phyloP scores from a whole-genome alignment of 345 rosid genomes.

The Garcia nutans region DNA sequence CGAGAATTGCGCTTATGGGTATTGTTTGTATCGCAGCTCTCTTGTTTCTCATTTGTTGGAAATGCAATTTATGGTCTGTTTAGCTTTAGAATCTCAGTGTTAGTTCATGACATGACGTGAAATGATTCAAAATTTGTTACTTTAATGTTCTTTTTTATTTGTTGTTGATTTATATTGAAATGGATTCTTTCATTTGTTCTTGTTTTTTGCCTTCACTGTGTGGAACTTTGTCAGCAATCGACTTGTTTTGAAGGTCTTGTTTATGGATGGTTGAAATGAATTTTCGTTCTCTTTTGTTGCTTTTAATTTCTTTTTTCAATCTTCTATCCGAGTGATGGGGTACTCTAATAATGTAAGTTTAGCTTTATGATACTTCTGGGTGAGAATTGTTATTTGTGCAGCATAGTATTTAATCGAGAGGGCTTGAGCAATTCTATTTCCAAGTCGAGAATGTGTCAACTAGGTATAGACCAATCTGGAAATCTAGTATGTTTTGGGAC shows the following conservation, averaged over 20 bases:
- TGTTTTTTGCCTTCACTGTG: neutral
- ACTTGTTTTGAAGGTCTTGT: neutral
- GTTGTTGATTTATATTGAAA: neutral
- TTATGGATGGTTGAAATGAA: neutral
- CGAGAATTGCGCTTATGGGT: neutral
- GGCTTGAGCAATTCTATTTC: neutral
- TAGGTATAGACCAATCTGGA: neutral
- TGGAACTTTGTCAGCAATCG: neutral
- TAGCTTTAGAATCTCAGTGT: neutral
- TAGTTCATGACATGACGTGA: neutral
- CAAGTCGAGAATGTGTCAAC: neutral
- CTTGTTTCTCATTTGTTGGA: neutral
- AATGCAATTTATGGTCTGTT: neutral
- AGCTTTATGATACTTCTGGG: neutral
- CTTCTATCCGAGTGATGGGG: no score
- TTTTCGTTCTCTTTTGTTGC: neutral
- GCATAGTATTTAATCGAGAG: neutral
- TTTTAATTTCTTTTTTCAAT: neutral
- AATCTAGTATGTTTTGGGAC: neutral
- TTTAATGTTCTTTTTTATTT: neutral
- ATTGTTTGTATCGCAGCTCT: neutral
- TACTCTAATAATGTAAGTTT: neutral
- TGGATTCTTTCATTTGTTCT: neutral
- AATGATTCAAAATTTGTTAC: neutral
- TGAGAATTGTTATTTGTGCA: no score